Evolutionary conservation across 441 rosid species (phyloP).

Genomic region (Aleurites moluccanus): DNA sequence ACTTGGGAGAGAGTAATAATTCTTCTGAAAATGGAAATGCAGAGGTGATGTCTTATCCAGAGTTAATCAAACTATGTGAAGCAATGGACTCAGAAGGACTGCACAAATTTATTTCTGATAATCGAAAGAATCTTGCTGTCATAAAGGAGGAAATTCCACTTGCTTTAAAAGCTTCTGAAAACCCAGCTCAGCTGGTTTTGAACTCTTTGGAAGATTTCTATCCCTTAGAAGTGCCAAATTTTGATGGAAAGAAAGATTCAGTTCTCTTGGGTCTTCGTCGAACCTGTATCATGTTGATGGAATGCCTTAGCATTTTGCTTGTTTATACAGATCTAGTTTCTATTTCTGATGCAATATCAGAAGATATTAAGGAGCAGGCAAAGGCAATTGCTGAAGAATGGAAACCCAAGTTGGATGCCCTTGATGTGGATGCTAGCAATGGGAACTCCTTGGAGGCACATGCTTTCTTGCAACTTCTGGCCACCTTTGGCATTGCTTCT

Average conservation of each 20-base stretch:
- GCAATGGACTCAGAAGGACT: conserved; percentile 87
- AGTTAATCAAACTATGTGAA: conserved; percentile 65
- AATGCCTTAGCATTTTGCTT: conserved; percentile 80
- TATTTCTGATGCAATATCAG: conserved; percentile 54
- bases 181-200: conserved; percentile 77
- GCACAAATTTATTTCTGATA: conserved; percentile 91
- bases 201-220: conserved; percentile 85
- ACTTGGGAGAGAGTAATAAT: conserved; percentile 46
- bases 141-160: conserved; percentile 83
- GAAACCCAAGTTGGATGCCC: conserved; percentile 76
- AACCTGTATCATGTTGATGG: conserved; percentile 98
- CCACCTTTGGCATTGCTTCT: conserved; percentile 81
- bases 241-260: conserved; percentile 87
- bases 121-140: conserved; percentile 91
- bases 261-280: conserved; percentile 86
- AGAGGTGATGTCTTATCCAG: conserved; percentile 75
- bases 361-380: conserved; percentile 64
- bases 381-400: conserved; percentile 78
- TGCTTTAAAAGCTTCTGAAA: conserved; percentile 77
- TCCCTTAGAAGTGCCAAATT: conserved; percentile 47
- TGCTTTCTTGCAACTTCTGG: conserved; percentile 92
- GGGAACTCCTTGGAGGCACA: conserved; percentile 99
- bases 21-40: conserved; percentile 46
- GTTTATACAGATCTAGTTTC: conserved; percentile 43
- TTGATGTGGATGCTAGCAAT: conserved; percentile 82